A percentile compares a stretch with the other conserved stretches of the same genome.
phyloP scores from a whole-genome alignment of 306 rosid species.

The Trifolium dubium region DNA sequence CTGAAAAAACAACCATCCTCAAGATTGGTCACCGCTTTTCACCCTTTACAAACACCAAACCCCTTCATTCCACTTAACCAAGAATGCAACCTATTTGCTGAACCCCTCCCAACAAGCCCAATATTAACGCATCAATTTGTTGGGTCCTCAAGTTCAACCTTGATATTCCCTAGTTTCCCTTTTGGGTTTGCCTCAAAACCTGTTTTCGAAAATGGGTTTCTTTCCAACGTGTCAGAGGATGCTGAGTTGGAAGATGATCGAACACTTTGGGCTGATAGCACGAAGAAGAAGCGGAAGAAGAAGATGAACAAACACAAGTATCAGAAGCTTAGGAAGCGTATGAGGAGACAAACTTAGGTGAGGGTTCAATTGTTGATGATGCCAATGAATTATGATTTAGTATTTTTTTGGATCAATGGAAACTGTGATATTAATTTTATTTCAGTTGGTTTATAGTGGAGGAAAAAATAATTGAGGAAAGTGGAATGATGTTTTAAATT shows the following conservation, averaged over 20 bases:
- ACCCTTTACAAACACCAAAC: conserved; percentile 25
- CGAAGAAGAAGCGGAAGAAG: conserved; percentile 84
- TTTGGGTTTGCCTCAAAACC: conserved; percentile 58
- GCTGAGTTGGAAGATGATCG: conserved; percentile 49
- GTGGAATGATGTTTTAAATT: conserved; percentile 13
- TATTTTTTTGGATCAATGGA: background rate
- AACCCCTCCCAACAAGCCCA: conserved; percentile 8
- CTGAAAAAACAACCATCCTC: conserved; percentile 49
- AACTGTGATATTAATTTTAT: conserved; percentile 8
- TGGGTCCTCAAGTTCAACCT: conserved; percentile 30
- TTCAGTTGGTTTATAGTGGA: conserved; percentile 10
- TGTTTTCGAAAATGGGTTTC: conserved; percentile 40
- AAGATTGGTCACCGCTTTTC: conserved; percentile 44
- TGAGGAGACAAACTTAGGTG: conserved; percentile 66
- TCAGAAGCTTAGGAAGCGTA: conserved; percentile 72
- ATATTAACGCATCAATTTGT: conserved; percentile 2
- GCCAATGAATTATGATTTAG: conserved; percentile 1
- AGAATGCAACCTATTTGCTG: conserved; percentile 12
- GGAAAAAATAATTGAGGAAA: background rate
- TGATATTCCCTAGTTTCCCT: conserved; percentile 61
- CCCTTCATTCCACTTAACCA: conserved; percentile 29
- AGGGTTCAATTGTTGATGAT: conserved; percentile 27
- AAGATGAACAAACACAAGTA: conserved; percentile 91
- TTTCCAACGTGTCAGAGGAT: conserved; percentile 40
- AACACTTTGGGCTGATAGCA: conserved; percentile 79